Conservation (phyloP, 2,329 filamentous ascomycete genomes). For the Penicillium glabrum region DNA sequence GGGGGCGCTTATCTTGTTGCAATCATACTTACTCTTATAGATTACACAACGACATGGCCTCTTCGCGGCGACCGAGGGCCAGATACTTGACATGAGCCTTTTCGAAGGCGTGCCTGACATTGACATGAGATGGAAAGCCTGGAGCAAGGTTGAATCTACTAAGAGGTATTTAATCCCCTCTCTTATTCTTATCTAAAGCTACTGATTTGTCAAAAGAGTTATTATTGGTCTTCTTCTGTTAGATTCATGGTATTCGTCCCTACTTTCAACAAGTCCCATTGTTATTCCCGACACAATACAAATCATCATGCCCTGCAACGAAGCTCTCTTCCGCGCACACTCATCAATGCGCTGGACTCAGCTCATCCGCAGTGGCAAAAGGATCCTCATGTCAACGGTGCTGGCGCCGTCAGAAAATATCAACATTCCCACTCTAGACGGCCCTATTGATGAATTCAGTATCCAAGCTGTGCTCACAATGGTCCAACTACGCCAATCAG, state of each 20-base stretch:
- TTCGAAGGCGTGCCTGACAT: constrained; percentile 46
- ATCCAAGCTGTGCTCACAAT: constrained; percentile 41
- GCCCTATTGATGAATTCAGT: constrained; percentile 34
- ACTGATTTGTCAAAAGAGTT: constrained; percentile 27
- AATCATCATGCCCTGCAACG: constrained; percentile 47
- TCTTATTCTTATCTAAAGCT: not conserved
- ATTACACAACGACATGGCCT: constrained; percentile 52
- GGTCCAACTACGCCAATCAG: constrained; percentile 43
- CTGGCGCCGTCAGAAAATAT: constrained; percentile 37
- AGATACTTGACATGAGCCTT: constrained; percentile 40
- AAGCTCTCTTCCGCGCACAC: constrained; percentile 46
- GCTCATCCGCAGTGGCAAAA: constrained; percentile 35
- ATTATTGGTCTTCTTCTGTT: constrained; percentile 48
- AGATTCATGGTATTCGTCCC: constrained; percentile 51
- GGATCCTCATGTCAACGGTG: constrained; percentile 33
- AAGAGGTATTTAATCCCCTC: constrained; percentile 39
- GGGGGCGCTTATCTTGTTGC: not conserved
- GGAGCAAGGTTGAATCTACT: constrained; percentile 53
- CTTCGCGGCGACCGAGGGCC: constrained; percentile 50
- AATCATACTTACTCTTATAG: constrained; percentile 17
- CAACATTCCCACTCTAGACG: constrained; percentile 33
- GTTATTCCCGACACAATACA: constrained; percentile 49
- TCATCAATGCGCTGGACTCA: constrained; percentile 39
- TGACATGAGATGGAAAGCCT: constrained; percentile 52
- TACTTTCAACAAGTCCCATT: constrained; percentile 49